These are phyloP conservation scores for Chlorella sp. DNA, from an alignment of 139 green algal genomes.

Conservation along the genomic window DNA sequence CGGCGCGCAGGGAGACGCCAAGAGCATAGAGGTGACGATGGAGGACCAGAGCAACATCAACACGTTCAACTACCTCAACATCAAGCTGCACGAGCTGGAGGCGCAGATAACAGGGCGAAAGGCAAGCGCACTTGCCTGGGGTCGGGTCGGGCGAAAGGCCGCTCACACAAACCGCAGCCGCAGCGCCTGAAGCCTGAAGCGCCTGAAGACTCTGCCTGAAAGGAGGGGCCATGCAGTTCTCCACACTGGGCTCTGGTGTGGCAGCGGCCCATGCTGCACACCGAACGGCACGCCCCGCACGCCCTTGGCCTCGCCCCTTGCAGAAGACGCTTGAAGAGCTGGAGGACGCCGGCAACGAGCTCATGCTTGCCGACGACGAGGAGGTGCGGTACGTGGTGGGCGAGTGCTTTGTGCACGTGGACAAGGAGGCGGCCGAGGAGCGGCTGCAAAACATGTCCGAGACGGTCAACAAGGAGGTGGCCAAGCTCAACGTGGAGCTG, in stretches of 20 bases:
- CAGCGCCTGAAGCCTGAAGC: background rate
- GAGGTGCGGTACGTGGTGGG: slow-evolving; percentile 29
- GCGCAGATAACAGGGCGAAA: slow-evolving; percentile 25
- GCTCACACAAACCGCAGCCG: background rate
- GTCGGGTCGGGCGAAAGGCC: background rate
- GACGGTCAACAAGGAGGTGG: slow-evolving; percentile 12
- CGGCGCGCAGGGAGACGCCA: no score
- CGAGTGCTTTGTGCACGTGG: slow-evolving; percentile 42
- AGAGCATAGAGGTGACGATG: background rate
- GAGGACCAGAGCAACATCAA: slow-evolving; percentile 43
- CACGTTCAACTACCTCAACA: slow-evolving; percentile 31
- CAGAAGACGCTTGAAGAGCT: slow-evolving; percentile 35
- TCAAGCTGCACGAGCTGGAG: slow-evolving; percentile 22
- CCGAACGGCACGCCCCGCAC: no score
- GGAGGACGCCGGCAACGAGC: slow-evolving; percentile 40
- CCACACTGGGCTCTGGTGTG: no score
- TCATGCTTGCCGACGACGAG: slow-evolving; percentile 43
- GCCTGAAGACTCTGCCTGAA: no score
- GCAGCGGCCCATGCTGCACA: no score
- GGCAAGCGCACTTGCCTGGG: slow-evolving; percentile 4
- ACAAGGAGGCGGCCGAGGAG: slow-evolving; percentile 35
- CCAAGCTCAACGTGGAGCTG: slow-evolving; percentile 15
- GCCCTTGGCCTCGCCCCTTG: no score
- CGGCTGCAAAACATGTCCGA: slow-evolving; percentile 18
- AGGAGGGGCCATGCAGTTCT: no score